phyloP scores from a whole-genome alignment of 441 rosid genomes.

The Raphanus hybrid region DNA sequence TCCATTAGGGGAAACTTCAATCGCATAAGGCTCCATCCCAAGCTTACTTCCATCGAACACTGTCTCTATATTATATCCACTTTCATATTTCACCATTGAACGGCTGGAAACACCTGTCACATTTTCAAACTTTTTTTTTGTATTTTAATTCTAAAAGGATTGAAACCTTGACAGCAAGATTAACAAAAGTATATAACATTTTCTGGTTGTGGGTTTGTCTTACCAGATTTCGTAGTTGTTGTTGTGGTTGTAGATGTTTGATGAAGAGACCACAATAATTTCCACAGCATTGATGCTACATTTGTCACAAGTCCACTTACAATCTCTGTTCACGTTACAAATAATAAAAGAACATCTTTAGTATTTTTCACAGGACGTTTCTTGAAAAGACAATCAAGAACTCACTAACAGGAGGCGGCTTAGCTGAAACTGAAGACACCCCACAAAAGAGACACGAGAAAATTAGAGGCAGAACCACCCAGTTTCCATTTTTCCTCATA shows the following conservation, averaged over 20 bases:
- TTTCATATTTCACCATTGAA: slow-evolving; percentile 73
- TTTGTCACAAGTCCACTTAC: slow-evolving; percentile 63
- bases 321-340: slow-evolving; percentile 49
- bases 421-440: slow-evolving; percentile 72
- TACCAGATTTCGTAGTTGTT: slow-evolving; percentile 52
- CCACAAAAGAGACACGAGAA: slow-evolving; percentile 53
- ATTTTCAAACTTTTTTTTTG: neutral
- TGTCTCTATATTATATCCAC: slow-evolving; percentile 78
- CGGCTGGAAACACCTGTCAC: slow-evolving; percentile 60
- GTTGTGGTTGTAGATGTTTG: slow-evolving; percentile 46
- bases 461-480: slow-evolving; percentile 48
- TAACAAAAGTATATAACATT: neutral
- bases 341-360: slow-evolving; percentile 5
- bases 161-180: slow-evolving; percentile 12
- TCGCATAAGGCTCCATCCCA: slow-evolving; percentile 67
- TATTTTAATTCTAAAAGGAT: neutral
- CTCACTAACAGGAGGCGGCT: slow-evolving; percentile 86
- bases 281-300: slow-evolving; percentile 63
- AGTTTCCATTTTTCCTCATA: slow-evolving; percentile 27
- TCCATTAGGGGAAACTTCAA: slow-evolving; percentile 53
- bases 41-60: slow-evolving; percentile 75
- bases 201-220: neutral
- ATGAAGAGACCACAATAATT: slow-evolving; percentile 72
- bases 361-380: neutral
- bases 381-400: slow-evolving; percentile 7